Evolutionary conservation across 495 filamentous ascomycete species (phyloP), one percentile per base, ranked within the genome.

Genomic region (Hypoxylon trugodes): DNA sequence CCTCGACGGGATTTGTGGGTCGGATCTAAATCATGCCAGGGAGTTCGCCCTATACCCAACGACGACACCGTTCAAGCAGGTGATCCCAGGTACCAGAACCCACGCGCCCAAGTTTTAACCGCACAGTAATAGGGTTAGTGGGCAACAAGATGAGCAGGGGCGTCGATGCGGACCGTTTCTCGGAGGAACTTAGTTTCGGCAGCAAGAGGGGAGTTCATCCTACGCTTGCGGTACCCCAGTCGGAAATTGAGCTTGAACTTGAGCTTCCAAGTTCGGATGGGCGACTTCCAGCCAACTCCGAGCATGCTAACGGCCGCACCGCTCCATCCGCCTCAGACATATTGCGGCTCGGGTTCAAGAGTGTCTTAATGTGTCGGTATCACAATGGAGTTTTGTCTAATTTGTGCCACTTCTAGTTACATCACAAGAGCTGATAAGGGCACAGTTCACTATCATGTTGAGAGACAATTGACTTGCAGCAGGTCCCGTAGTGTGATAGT

Each of bases 401-500:
- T 49, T 25, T 37, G 43, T 47, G 21, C 6, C 37, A 56, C n/a
- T 30, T 48, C 28, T 28, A 22, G 38, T 50, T 42, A 45, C 38
- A 66, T 66, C 63, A 66, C 63, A 66, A 50, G 63, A 66, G n/a
- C 63, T n/a, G 57, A 66, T 66, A 66, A 61, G 45, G n/a, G 21
- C 19, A 10, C 10, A 21, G n/a, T 43, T 26, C 26, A 28, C 22
- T 63, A 54, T 62, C 52, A 49, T 37, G n/a, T 3, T 43, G 9
- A 63, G 65, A 63, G 59, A 68, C 54, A 63, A 15, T 49, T 42
- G 54, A 49, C 52, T 58, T 49, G 55, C 65, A 62, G 58, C 65
- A 63, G 59, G 47, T 55, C 48, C 41, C 48, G 65, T 28, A 62
- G 50, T 61, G 58, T 62, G 58, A 63, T 62, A 33, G 54, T 37